These are phyloP conservation scores for Aaosphaeria pasadenensis DNA, from an alignment of 2,329 filamentous ascomycete genomes.

Conservation along the genomic window DNA sequence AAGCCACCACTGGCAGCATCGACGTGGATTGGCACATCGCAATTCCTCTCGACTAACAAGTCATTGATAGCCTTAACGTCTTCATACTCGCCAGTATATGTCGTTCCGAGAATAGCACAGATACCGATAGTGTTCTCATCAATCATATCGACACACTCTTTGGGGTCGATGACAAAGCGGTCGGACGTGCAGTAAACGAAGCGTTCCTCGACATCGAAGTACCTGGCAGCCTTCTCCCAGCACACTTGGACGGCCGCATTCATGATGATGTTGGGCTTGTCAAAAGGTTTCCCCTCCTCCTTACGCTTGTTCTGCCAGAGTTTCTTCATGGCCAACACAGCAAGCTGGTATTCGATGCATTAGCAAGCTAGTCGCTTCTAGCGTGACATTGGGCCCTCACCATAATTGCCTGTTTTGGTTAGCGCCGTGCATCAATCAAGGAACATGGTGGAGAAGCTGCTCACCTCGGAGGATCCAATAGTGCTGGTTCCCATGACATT, in stretches of 20 bases:
- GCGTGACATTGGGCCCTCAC: not conserved
- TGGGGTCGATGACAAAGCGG: constrained; percentile 62
- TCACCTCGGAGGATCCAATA: constrained; percentile 85
- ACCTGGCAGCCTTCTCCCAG: constrained; percentile 83
- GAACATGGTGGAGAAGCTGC: constrained; percentile 48
- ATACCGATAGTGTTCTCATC: constrained; percentile 84
- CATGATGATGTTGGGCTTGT: constrained; percentile 91
- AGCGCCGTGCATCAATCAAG: constrained; percentile 5
- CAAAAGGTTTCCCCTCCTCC: constrained; percentile 75
- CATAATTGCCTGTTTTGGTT: constrained; percentile 2
- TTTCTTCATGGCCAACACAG: constrained; percentile 88
- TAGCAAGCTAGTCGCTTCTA: not conserved
- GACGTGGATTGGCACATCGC: constrained; percentile 88
- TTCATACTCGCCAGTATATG: constrained; percentile 91
- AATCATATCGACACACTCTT: constrained; percentile 59
- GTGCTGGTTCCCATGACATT: constrained; percentile 82
- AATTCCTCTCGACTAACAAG: constrained; percentile 67
- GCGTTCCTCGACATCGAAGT: constrained; percentile 92
- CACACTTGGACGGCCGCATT: constrained; percentile 93
- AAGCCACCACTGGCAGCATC: constrained; percentile 92
- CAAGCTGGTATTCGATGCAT: constrained; percentile 47
- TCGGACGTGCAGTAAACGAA: constrained; percentile 63
- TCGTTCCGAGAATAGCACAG: constrained; percentile 85
- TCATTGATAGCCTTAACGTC: constrained; percentile 92
- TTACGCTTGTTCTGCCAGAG: constrained; percentile 85